Base-by-base conservation (phyloP, 768 basidiomycete species). In the Trametes punicea region DNA sequence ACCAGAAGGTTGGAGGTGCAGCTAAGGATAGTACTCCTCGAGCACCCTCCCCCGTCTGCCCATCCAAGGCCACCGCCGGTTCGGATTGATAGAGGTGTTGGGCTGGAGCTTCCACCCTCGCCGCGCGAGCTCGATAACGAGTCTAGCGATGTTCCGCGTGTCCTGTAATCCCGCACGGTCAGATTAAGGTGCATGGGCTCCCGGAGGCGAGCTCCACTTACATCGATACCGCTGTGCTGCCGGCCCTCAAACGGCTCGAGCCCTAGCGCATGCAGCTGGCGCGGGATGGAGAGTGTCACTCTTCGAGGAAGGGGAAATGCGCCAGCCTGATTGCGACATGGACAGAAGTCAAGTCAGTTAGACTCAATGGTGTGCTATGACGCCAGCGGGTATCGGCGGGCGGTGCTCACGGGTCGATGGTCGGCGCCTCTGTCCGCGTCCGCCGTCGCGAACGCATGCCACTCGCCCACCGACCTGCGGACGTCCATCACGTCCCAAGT, bases 171-270 rank as follows among this genome's bases (percentile, higher is more conserved):
- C 42, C 30, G 15, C 15, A 25, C 41, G n/a, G 30, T 42, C 10
- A 56, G 49, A 34, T 44, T 31, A 50, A 36, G 20, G 16, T 55
- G 51, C 51, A n/a, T 60, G 53, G 40, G 46, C 55, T 63, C 49
- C 16, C 16, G 8, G 34, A 11, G 36, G 23, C 13, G 29, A 15
- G n/a, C 38, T 20, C 46, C 40, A 84, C 90, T 76, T 59, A 94
- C 95, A 72, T 94, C 93, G 31, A 96, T 88, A 21, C 96, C 96
- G 65, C 84, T 84, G 71, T 98, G 96, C 52, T 83, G 77, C 63
- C 89, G 82, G 20, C 96, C 95, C 69, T 87, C 74, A 67, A 98
- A 98, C 6, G 79, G 76, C 4, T 81, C 77, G 42, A 98, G 73
- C 9, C 78, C 80, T 39, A 98, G 81, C n/a, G 77, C 77, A 31